Evolutionary conservation across 805 yeast genomes (phyloP).

Genomic region (Sungouiella thailandica): DNA sequence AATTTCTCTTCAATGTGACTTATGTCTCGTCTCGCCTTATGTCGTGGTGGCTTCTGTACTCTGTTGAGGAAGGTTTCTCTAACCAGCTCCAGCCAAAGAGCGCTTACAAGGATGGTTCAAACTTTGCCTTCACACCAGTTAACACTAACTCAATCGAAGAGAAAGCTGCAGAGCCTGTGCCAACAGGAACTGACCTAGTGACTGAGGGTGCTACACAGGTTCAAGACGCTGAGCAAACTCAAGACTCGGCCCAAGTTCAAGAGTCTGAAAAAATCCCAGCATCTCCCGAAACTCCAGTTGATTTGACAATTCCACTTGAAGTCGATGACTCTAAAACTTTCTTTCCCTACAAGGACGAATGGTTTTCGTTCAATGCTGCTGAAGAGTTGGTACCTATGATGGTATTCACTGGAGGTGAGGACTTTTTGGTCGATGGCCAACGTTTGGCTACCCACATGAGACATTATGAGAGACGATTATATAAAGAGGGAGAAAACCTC

Average conservation of each 20-base stretch:
- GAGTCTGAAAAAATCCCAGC: not conserved
- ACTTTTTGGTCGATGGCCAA: conserved; percentile 73
- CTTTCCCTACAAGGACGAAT: conserved; percentile 46
- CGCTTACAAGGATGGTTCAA: conserved; percentile 26
- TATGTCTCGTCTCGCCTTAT: conserved; percentile 74
- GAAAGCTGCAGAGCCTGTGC: conserved; percentile 1
- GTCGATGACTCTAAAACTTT: conserved; percentile 48
- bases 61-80: conserved; percentile 34
- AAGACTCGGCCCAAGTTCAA: not conserved
- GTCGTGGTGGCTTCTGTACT: conserved; percentile 81
- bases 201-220: not conserved
- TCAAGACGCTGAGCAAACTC: not conserved
- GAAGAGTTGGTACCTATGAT: conserved; percentile 48
- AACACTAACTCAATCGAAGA: conserved; percentile 4
- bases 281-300: not conserved
- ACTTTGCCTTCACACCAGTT: conserved; percentile 21
- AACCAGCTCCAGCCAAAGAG: conserved; percentile 31
- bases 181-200: no score
- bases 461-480: conserved; percentile 48
- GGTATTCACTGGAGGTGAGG: conserved; percentile 67
- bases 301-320: conserved; percentile 18
- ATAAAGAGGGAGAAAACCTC: conserved; percentile 31
- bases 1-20: conserved; percentile 82
- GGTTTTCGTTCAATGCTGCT: conserved; percentile 43
- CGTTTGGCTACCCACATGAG: conserved; percentile 61